Evolutionary conservation across 805 yeast genomes (phyloP).

Genomic region (Wickerhamomyces bisporus): DNA sequence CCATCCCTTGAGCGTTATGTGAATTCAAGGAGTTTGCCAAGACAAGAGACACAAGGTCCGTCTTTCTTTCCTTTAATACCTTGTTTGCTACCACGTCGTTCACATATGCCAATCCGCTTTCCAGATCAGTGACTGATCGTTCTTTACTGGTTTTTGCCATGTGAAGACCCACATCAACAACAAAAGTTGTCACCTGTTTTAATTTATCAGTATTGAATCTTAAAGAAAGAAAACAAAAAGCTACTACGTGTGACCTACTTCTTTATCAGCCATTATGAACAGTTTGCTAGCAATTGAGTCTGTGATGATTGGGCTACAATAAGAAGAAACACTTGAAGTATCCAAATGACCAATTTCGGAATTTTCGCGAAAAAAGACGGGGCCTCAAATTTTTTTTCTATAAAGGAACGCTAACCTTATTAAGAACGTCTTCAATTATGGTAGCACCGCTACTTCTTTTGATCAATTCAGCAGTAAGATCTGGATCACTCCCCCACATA

Average conservation of each 20-base stretch:
- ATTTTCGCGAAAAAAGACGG: too few relatives aligned
- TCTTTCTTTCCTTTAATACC: conserved; percentile 28
- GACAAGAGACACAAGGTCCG: conserved; percentile 35
- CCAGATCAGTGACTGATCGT: conserved; percentile 29
- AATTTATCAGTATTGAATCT: too few relatives aligned
- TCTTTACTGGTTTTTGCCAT: conserved; percentile 29
- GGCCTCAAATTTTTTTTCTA: neutral
- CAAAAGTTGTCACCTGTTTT: conserved; percentile 38
- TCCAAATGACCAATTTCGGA: too few relatives aligned
- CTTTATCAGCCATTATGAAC: conserved; percentile 30
- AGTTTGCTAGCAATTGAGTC: neutral
- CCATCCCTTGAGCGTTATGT: conserved; percentile 1
- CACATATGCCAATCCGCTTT: conserved; percentile 36
- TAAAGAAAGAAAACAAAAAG: too few relatives aligned
- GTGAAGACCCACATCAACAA: conserved; percentile 44
- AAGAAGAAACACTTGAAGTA: too few relatives aligned
- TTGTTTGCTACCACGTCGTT: conserved; percentile 31
- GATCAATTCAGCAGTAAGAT: conserved; percentile 35
- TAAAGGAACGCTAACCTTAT: conserved; percentile 51
- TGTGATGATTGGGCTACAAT: too few relatives aligned
- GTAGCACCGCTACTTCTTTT: conserved; percentile 40
- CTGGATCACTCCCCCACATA: conserved; percentile 50
- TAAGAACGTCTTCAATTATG: conserved; percentile 47
- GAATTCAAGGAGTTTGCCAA: conserved; percentile 21
- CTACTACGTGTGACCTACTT: conserved; percentile 32